A percentile compares a stretch with the other conserved stretches of the same genome.
Conservation (phyloP, 441 rosid species). For the Eutrema salsugineum region DNA sequence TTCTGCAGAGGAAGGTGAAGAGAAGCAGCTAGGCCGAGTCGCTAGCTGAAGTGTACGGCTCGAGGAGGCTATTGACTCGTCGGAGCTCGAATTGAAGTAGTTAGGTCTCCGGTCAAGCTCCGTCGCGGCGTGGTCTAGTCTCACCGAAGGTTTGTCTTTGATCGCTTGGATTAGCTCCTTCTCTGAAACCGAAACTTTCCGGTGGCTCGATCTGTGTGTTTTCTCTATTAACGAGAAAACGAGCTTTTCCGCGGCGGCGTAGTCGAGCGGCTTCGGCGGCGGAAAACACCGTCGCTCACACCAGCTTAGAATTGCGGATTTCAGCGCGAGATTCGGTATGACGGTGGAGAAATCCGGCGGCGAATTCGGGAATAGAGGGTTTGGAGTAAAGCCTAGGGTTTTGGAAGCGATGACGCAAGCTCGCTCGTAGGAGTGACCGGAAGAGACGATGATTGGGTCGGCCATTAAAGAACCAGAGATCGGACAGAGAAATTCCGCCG, state of each 20-base stretch:
- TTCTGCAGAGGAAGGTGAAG: conserved; percentile 64
- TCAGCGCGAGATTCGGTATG: conserved; percentile 77
- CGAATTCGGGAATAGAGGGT: conserved; percentile 19
- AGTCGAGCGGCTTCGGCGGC: conserved; percentile 52
- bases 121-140: conserved; percentile 39
- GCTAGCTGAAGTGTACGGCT: conserved; percentile 42
- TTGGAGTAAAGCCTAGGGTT: conserved; percentile 45
- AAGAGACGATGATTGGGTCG: conserved; percentile 84
- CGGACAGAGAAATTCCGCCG: conserved; percentile 71
- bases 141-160: conserved; percentile 33
- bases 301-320: conserved; percentile 68
- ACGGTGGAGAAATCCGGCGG: conserved; percentile 74
- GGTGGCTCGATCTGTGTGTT: not conserved
- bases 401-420: conserved; percentile 63
- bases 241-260: conserved; percentile 45
- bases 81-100: conserved; percentile 48
- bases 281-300: conserved; percentile 39
- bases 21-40: conserved; percentile 58
- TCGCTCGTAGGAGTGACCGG: conserved; percentile 88
- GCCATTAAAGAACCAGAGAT: conserved; percentile 70
- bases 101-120: conserved; percentile 41
- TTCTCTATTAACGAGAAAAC: conserved; percentile 41
- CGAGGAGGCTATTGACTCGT: conserved; percentile 38
- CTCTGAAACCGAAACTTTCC: conserved; percentile 20
- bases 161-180: conserved; percentile 33